A percentile compares a stretch with the other conserved stretches of the same genome.
Conservation (phyloP, 75 land plant genomes). For the Gnetum montanum region DNA sequence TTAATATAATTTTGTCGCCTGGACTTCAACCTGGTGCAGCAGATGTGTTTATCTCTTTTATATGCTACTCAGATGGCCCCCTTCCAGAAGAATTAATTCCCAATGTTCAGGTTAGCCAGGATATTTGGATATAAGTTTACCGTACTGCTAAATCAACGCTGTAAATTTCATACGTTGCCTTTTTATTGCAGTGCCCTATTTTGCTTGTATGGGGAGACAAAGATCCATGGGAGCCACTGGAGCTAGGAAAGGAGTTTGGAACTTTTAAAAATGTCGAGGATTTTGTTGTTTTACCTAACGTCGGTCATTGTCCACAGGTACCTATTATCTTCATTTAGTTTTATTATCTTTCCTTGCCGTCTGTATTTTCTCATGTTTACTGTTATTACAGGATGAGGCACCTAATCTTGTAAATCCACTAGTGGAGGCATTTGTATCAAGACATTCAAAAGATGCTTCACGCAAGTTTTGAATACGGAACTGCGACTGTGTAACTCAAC, state of each 20-base stretch:
- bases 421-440: constrained; percentile 61
- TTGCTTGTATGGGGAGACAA: constrained; percentile 94
- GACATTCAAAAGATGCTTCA: constrained; percentile 17
- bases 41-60: constrained; percentile 94
- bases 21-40: constrained; percentile 94
- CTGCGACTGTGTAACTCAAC: no score
- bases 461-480: no score
- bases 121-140: background rate
- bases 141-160: background rate
- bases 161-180: background rate
- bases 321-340: background rate
- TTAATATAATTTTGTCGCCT: constrained; percentile 71
- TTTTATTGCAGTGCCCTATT: constrained; percentile 73
- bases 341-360: background rate
- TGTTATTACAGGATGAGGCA: constrained; percentile 80
- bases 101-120: constrained; percentile 64
- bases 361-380: constrained; percentile 1
- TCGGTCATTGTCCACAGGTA: constrained; percentile 99
- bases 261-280: constrained; percentile 79
- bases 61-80: constrained; percentile 96
- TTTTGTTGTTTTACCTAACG: constrained; percentile 81
- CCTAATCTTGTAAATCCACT: constrained; percentile 91
- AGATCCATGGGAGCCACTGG: constrained; percentile 98
- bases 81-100: constrained; percentile 93
- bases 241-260: constrained; percentile 69